These are phyloP conservation scores for Letharia columbiana DNA, from an alignment of 495 filamentous ascomycete species.

Conservation along the genomic window DNA sequence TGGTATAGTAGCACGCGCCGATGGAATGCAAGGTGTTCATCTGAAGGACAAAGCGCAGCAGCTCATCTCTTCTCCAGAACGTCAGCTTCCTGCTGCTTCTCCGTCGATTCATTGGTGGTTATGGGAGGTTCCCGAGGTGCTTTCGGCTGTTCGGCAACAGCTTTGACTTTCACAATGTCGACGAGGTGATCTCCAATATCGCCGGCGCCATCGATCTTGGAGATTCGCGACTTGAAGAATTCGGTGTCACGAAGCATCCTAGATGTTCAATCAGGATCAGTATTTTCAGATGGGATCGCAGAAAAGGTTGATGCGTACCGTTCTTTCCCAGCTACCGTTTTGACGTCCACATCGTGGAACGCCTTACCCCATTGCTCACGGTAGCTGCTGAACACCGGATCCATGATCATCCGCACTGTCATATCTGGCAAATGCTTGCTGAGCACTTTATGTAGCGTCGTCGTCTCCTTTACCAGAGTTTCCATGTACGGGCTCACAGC, in stretches of 20 bases:
- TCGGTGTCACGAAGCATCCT: constrained; percentile 78
- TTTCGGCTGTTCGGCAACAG: constrained; percentile 3
- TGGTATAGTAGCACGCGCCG: not conserved
- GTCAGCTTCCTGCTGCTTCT: not conserved
- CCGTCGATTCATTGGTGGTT: not conserved
- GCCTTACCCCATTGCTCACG: constrained; percentile 72
- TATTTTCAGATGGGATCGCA: constrained; percentile 17
- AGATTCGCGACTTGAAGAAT: constrained; percentile 62
- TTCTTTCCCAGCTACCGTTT: constrained; percentile 56
- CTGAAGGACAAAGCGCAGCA: not conserved
- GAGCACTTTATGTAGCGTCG: constrained; percentile 78
- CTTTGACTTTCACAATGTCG: constrained; percentile 57
- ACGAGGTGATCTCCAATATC: constrained; percentile 60
- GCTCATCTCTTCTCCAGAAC: not conserved
- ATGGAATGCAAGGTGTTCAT: not conserved
- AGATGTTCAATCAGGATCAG: not conserved
- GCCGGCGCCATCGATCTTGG: constrained; percentile 72
- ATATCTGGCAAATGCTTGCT: constrained; percentile 74
- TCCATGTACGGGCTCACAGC: constrained; percentile 75
- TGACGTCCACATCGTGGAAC: constrained; percentile 57
- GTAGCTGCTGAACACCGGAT: constrained; percentile 80
- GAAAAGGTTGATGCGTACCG: constrained; percentile 48
- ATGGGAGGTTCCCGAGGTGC: not conserved
- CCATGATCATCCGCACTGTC: constrained; percentile 78
- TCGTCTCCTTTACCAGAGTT: constrained; percentile 79